Conservation (phyloP, 345 rosid genomes). For the Eucalyptus erythrocorys region DNA sequence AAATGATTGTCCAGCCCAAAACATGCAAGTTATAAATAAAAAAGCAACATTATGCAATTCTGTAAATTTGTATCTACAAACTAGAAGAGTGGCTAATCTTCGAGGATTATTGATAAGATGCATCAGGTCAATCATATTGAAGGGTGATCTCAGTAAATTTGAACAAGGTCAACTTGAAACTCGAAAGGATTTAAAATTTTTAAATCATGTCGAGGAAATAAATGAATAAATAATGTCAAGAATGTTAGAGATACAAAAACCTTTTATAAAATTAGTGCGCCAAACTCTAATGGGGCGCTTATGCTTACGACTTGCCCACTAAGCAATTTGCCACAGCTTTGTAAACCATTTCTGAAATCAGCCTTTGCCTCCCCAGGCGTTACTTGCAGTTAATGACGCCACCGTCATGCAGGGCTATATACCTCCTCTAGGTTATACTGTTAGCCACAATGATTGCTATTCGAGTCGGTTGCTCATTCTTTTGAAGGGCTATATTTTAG, state of each 20-base stretch:
- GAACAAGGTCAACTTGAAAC: fast-evolving
- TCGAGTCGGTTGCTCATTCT: background rate
- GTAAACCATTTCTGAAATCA: background rate
- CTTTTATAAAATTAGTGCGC: too few relatives aligned
- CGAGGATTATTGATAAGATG: too few relatives aligned
- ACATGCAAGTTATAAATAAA: too few relatives aligned
- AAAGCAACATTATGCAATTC: too few relatives aligned
- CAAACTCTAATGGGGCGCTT: background rate
- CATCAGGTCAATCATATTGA: fast-evolving
- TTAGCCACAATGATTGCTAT: background rate
- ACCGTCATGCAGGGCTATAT: too few relatives aligned
- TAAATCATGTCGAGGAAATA: too few relatives aligned
- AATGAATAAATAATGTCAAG: too few relatives aligned
- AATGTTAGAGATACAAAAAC: background rate
- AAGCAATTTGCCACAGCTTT: background rate
- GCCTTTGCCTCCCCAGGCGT: background rate
- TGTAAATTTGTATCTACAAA: too few relatives aligned
- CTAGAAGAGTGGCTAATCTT: too few relatives aligned
- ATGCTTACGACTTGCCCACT: background rate
- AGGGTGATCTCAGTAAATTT: too few relatives aligned
- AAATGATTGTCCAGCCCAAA: background rate
- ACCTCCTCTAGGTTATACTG: background rate
- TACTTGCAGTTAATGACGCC: background rate
- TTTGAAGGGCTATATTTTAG: too few relatives aligned
- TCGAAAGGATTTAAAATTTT: fast-evolving